Conservation (phyloP, 371 early-diverging fungal species). For the Mortierella polycephala region DNA sequence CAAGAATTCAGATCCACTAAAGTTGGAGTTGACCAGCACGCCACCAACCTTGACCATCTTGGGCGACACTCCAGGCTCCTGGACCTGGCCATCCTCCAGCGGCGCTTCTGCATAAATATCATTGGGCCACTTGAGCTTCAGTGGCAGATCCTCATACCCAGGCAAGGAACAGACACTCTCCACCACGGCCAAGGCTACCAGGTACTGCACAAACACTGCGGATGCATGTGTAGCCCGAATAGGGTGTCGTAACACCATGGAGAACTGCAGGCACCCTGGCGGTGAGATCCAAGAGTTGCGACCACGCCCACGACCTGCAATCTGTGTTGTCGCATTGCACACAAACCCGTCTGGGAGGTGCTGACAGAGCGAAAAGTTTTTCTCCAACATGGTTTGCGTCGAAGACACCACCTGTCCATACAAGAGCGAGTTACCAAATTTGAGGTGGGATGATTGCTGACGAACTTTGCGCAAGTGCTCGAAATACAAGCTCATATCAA, state of each 20-base stretch:
- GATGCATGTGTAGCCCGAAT: constrained; percentile 64
- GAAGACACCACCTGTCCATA: constrained; percentile 84
- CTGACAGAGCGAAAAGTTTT: constrained; percentile 75
- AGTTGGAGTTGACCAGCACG: constrained; percentile 84
- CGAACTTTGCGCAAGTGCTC: constrained; percentile 25
- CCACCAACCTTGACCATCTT: constrained; percentile 87
- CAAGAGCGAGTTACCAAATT: constrained; percentile 78
- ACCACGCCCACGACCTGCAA: constrained; percentile 86
- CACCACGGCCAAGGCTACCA: constrained; percentile 85
- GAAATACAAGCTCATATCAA: constrained; percentile 56
- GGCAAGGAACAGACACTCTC: constrained; percentile 76
- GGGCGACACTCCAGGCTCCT: constrained; percentile 1
- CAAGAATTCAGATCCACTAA: constrained; percentile 73
- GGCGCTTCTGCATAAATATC: constrained; percentile 83
- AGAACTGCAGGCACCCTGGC: constrained; percentile 90
- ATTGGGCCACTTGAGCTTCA: constrained; percentile 97
- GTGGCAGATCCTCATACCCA: constrained; percentile 81
- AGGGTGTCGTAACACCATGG: constrained; percentile 78
- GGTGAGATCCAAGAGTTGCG: constrained; percentile 95
- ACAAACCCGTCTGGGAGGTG: constrained; percentile 81
- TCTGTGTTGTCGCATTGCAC: constrained; percentile 81
- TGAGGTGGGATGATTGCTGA: constrained; percentile 35
- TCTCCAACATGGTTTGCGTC: constrained; percentile 92
- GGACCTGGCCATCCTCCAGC: constrained; percentile 11
- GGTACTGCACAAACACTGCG: constrained; percentile 90